phyloP scores from a whole-genome alignment of 2,329 filamentous ascomycete species.

The Penicillium palitans region DNA sequence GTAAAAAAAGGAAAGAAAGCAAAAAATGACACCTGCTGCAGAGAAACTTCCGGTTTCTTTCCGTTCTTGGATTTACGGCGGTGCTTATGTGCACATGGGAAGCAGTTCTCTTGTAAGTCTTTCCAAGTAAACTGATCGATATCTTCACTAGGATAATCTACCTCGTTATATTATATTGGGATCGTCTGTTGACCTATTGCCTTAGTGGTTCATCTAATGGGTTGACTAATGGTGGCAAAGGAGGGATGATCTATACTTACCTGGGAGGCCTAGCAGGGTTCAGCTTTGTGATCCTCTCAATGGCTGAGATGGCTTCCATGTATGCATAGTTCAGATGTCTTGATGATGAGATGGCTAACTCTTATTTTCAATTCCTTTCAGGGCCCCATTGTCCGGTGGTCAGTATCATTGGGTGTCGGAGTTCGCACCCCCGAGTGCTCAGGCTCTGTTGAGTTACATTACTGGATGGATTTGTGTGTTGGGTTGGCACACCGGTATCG shows the following conservation, averaged over 20 bases:
- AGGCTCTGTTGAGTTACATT: not conserved
- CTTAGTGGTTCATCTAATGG: not conserved
- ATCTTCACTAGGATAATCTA: not conserved
- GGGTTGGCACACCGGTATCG: constrained; percentile 33
- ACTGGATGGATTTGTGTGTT: constrained; percentile 35
- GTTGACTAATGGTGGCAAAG: not conserved
- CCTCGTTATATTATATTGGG: not conserved
- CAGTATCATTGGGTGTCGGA: not conserved
- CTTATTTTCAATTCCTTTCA: not conserved
- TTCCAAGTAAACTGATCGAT: not conserved
- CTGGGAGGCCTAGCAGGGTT: not conserved
- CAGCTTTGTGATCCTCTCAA: not conserved
- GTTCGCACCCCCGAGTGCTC: not conserved
- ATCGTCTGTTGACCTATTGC: not conserved
- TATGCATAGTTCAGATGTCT: not conserved
- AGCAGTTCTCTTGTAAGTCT: not conserved
- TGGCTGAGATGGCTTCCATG: constrained; percentile 1
- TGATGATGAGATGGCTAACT: not conserved
- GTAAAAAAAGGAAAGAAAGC: too few relatives aligned
- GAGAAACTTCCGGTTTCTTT: not conserved
- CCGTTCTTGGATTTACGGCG: not conserved
- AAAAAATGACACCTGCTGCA: not conserved
- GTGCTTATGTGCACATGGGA: constrained; percentile 1
- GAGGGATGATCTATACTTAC: not conserved
- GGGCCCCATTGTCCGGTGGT: not conserved